A percentile compares a stretch with the other conserved stretches of the same genome.
Conservation (phyloP, 2,329 filamentous ascomycete species). For the Geoglossum cookeanum region DNA sequence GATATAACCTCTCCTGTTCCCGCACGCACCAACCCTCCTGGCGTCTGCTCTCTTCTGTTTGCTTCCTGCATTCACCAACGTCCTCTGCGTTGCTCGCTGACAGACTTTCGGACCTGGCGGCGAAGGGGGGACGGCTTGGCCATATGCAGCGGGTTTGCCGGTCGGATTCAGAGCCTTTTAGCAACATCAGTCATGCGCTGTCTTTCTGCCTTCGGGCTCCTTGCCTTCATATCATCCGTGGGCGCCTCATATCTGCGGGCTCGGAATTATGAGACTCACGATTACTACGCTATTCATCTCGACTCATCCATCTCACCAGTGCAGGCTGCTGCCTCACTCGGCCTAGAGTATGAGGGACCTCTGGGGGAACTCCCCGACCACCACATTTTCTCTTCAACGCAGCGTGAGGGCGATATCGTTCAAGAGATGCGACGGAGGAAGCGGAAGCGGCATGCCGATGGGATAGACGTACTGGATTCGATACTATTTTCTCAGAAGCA, state of each 20-base stretch:
- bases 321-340: slow-evolving; percentile 52
- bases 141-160: not conserved
- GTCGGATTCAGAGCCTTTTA: not conserved
- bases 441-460: slow-evolving; percentile 36
- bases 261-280: slow-evolving; percentile 59
- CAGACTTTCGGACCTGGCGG: not conserved
- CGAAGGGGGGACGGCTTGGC: not conserved
- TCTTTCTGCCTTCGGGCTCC: not conserved
- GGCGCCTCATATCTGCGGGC: slow-evolving; percentile 25
- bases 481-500: slow-evolving; percentile 70
- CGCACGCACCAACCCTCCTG: not conserved
- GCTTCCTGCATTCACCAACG: not conserved
- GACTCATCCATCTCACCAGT: slow-evolving; percentile 43
- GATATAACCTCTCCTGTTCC: not conserved
- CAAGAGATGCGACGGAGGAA: slow-evolving; percentile 35
- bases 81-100: not conserved
- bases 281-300: slow-evolving; percentile 88
- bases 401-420: slow-evolving; percentile 34
- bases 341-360: slow-evolving; percentile 61
- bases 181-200: not conserved
- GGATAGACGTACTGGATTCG: slow-evolving; percentile 44
- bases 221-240: slow-evolving; percentile 17
- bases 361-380: slow-evolving; percentile 63
- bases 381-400: slow-evolving; percentile 62
- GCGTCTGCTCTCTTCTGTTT: not conserved